Percentiles rank a stretch among this genome's conserved stretches.
phyloP scores from a whole-genome alignment of 2,329 filamentous ascomycete genomes.

The Nothophaeocryptopus gaeumannii region DNA sequence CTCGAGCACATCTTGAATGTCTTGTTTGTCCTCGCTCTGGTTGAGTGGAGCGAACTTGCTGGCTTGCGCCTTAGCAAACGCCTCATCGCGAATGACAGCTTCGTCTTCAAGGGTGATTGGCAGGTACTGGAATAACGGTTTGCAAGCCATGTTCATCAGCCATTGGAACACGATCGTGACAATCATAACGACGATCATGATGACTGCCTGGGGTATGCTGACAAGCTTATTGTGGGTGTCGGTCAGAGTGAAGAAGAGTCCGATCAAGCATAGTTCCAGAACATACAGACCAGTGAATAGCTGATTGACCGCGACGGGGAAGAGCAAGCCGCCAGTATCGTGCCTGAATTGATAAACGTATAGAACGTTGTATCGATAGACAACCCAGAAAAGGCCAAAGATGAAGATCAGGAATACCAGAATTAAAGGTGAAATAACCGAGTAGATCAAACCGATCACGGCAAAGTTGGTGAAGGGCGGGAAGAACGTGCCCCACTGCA shows the following conservation, averaged over 20 bases:
- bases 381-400: conserved; percentile 86
- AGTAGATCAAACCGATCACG: conserved; percentile 83
- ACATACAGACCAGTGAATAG: conserved; percentile 93
- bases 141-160: conserved; percentile 77
- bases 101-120: conserved; percentile 96
- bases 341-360: conserved; percentile 87
- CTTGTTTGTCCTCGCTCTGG: conserved; percentile 30
- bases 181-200: conserved; percentile 73
- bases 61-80: conserved; percentile 70
- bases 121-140: conserved; percentile 80
- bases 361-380: conserved; percentile 93
- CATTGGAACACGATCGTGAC: conserved; percentile 76
- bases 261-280: conserved; percentile 87
- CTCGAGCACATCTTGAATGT: conserved; percentile 27
- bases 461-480: conserved; percentile 96
- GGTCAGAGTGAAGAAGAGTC: conserved; percentile 77
- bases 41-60: conserved; percentile 31
- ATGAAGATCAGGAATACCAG: conserved; percentile 91
- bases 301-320: conserved; percentile 89
- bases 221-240: conserved; percentile 51
- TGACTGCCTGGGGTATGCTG: conserved; percentile 73
- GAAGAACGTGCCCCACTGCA: conserved; percentile 92
- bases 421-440: conserved; percentile 83
- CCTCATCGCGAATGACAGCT: conserved; percentile 83
- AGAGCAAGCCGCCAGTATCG: conserved; percentile 89